Percentiles rank a stretch among this genome's conserved stretches.
These are phyloP conservation scores for Acanthamoeba healyi DNA, from an alignment of 208 protist species.

Conservation along the genomic window DNA sequence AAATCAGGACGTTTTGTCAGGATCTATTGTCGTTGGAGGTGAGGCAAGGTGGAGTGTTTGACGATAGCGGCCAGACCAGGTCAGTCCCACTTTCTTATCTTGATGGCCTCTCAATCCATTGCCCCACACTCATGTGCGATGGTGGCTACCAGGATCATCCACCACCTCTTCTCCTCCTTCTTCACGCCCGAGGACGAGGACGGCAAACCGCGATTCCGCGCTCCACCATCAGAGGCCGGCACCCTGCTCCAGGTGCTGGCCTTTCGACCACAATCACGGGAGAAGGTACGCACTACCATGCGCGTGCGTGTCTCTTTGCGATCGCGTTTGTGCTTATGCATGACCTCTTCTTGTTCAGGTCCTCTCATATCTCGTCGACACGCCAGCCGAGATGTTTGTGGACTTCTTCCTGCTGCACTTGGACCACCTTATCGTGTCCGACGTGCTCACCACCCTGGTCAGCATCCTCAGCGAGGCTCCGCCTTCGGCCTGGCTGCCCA, in stretches of 20 bases:
- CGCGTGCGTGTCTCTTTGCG: too few relatives aligned
- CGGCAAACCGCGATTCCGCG: constrained; percentile 39
- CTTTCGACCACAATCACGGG: constrained; percentile 23
- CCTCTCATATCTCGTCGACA: constrained; percentile 42
- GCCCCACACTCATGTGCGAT: too few relatives aligned
- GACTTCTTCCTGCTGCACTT: constrained; percentile 32
- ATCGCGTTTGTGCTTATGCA: neutral
- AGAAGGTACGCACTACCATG: neutral
- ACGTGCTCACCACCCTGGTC: constrained; percentile 35
- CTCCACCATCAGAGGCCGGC: constrained; percentile 19
- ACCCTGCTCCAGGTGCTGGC: constrained; percentile 37
- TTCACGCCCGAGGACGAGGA: constrained; percentile 21
- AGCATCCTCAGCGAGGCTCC: constrained; percentile 27
- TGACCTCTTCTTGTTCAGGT: neutral
- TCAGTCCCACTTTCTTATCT: neutral
- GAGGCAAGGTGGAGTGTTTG: constrained; percentile 54
- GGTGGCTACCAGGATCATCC: constrained; percentile 10
- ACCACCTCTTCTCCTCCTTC: constrained; percentile 41
- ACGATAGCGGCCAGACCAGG: constrained; percentile 55
- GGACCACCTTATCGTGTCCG: constrained; percentile 37
- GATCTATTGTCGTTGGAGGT: constrained; percentile 13
- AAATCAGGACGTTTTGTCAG: neutral
- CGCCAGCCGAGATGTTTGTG: constrained; percentile 50
- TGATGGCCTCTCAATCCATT: neutral
- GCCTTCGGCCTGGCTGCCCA: constrained; percentile 60